Conservation (phyloP, 2,329 filamentous ascomycete genomes). For the Paraconiothyrium brasiliense region DNA sequence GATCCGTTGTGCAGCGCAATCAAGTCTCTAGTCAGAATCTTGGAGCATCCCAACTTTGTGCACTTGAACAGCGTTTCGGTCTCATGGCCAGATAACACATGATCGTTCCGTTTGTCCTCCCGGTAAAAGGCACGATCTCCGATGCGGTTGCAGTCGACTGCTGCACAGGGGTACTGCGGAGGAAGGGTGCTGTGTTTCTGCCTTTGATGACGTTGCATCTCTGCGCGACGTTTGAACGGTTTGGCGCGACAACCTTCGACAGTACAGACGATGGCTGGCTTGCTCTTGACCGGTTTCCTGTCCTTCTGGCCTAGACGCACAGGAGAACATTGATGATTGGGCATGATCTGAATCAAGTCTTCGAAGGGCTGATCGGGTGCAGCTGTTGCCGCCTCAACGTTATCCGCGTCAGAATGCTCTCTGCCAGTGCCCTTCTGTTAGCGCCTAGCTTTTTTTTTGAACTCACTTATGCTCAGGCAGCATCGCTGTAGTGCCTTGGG, state of each 20-base stretch:
- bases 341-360: background rate
- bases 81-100: conserved; percentile 26
- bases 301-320: no score
- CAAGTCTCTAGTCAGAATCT: conserved; percentile 2
- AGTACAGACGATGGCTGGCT: conserved; percentile 1
- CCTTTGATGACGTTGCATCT: conserved; percentile 18
- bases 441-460: conserved; percentile 33
- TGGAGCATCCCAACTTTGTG: background rate
- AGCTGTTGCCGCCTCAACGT: background rate
- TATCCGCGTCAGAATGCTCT: background rate
- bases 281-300: background rate
- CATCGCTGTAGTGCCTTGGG: conserved; percentile 11
- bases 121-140: conserved; percentile 19
- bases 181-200: conserved; percentile 7
- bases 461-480: conserved; percentile 28
- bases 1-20: conserved; percentile 11
- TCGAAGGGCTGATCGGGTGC: background rate
- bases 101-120: conserved; percentile 27
- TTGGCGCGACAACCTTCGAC: conserved; percentile 13
- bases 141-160: conserved; percentile 11
- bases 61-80: conserved; percentile 20
- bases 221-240: conserved; percentile 18
- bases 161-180: conserved; percentile 14
- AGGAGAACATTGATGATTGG: background rate
- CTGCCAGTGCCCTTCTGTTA: conserved; percentile 28